Evolutionary conservation across 345 rosid genomes (phyloP), one percentile per base, ranked within the genome.

Genomic region (Schrenkiella parvula): DNA sequence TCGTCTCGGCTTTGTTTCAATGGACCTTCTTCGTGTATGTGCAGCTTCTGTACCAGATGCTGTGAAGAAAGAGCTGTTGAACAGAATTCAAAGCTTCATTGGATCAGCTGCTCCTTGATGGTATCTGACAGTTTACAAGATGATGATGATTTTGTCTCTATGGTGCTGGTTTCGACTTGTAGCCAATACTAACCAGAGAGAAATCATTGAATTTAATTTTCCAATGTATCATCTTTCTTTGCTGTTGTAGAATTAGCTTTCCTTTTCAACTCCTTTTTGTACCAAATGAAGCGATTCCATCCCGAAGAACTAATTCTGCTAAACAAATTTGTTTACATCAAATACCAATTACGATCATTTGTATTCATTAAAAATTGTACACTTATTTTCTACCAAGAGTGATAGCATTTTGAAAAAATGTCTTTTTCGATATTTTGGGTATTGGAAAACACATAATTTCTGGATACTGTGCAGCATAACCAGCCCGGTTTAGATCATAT

Each of bases 21-120:
- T 48, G 42, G 55, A 43, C 11, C 10, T 35, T 25, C 35, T 25
- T 68, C 35, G 26, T 80, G 32, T 64, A 34, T 62, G 6, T 77
- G 86, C 83, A 86, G 96, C 88, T 47, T 88, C 87, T 1, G 73
- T 86, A 34, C 98, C 96, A 9, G 89, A 88, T 76, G 74, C 84
- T 3, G 82, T 89, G 21, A 88, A 89, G 82, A 87, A 86, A 1
- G 87, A 92, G 82, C 85, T 88, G 8, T 58, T 91, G 84, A 83
- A 85, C 72, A 80, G 84, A 68, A 86, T 92, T 46, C 77, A 80
- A 61, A 67, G 85, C 66, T 85, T 88, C 76, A 82, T 86, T 19
- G 79, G 53, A 51, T 76, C 87, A 74, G 59, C 79, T 46, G 67
- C 80, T 66, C n/a, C 46, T 50, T 80, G 78, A 82, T 68, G 18